phyloP scores from a whole-genome alignment of 495 filamentous ascomycete species.

The Acidomyces sp. region DNA sequence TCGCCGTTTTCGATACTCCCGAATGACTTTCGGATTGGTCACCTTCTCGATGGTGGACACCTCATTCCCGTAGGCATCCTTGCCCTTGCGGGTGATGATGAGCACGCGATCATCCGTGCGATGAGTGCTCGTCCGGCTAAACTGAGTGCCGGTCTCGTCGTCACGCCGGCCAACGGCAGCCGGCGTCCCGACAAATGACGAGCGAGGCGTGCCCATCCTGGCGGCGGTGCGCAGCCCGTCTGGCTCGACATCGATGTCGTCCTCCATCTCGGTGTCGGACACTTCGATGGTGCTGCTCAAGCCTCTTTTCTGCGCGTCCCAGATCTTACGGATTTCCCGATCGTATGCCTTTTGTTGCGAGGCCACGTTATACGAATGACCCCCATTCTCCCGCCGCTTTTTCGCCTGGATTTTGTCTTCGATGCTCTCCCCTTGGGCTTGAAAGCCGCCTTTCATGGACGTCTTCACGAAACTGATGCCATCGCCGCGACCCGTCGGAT shows the following conservation, averaged over 20 bases:
- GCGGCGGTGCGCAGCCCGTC: slow-evolving; percentile 16
- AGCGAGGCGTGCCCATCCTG: slow-evolving; percentile 39
- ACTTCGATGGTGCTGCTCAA: slow-evolving; percentile 52
- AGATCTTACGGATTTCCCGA: slow-evolving; percentile 73
- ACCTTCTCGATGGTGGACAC: slow-evolving; percentile 47
- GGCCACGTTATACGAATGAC: slow-evolving; percentile 94
- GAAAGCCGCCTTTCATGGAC: slow-evolving; percentile 97
- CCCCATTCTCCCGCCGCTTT: slow-evolving; percentile 75
- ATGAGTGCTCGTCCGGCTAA: slow-evolving; percentile 60
- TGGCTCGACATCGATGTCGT: slow-evolving; percentile 48
- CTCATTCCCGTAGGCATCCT: slow-evolving; percentile 50
- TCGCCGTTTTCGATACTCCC: slow-evolving; percentile 45
- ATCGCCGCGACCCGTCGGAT: slow-evolving; percentile 86
- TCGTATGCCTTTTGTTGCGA: slow-evolving; percentile 82
- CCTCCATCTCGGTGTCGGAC: slow-evolving; percentile 50
- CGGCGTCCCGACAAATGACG: slow-evolving; percentile 47
- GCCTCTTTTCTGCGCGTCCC: slow-evolving; percentile 71
- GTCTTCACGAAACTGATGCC: slow-evolving; percentile 93
- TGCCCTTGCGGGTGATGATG: slow-evolving; percentile 53
- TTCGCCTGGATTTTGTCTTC: slow-evolving; percentile 73
- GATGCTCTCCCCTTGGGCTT: slow-evolving; percentile 76
- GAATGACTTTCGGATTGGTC: slow-evolving; percentile 60
- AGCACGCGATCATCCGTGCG: slow-evolving; percentile 61
- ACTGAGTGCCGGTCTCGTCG: slow-evolving; percentile 78
- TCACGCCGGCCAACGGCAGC: slow-evolving; percentile 39